These are phyloP conservation scores for Cyanidioschyzon merolae DNA, from an alignment of 23 red algal genomes.

Conservation along the genomic window DNA sequence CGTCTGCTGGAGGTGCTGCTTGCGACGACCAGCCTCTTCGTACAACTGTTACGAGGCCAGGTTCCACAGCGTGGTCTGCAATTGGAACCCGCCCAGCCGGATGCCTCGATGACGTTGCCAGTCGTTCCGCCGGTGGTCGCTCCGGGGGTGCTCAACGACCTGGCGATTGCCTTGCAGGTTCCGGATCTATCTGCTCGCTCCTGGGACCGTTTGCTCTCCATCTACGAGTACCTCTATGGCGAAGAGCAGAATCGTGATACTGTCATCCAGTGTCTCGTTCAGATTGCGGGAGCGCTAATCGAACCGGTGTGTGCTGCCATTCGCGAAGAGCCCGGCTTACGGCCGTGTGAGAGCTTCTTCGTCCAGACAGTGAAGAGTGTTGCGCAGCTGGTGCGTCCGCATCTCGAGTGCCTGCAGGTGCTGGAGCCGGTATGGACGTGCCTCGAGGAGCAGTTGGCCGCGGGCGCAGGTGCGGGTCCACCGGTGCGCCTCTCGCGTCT, in stretches of 20 bases:
- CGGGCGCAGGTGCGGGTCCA: neutral
- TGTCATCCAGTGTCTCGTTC: neutral
- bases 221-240: slow-evolving; percentile 4
- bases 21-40: neutral
- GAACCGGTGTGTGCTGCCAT: neutral
- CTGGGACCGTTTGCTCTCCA: neutral
- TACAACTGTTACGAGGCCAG: neutral
- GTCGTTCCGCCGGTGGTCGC: neutral
- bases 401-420: slow-evolving; percentile 12
- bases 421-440: neutral
- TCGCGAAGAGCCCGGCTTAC: slow-evolving; percentile 2
- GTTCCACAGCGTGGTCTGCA: neutral
- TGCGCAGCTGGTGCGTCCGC: neutral
- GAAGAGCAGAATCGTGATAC: neutral
- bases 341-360: neutral
- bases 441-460: neutral
- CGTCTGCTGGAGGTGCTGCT: neutral
- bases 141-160: neutral
- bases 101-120: neutral
- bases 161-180: neutral
- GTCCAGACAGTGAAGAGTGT: neutral
- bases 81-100: neutral
- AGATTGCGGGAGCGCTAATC: neutral
- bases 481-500: neutral
- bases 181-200: neutral